Evolutionary conservation across 805 yeast genomes (phyloP), one percentile per base, ranked within the genome.

Genomic region (Pichia nanzhaoensis): DNA sequence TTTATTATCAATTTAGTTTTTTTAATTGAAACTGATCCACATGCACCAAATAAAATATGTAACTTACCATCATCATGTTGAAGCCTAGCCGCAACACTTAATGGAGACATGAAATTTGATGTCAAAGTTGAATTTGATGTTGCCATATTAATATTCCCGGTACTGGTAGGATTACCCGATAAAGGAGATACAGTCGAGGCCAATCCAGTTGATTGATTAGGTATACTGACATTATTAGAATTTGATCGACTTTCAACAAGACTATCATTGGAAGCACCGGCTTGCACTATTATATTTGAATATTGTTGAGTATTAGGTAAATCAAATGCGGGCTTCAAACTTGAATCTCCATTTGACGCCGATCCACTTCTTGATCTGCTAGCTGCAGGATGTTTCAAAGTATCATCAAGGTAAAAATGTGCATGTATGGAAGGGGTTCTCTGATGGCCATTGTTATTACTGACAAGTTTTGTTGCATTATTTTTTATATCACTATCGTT

Each of bases 381-480:
- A 40, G 72, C 57, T 8, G 66, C 55, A 3, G 63, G 58, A 54
- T 74, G 80, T 55, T 77, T 81, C n/a, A 78, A 58, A 1, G 82
- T 70, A 46, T 84, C 90, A 49, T 80, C 84, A 9, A 78, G 80
- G 52, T 73, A 75, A 58, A 85, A 85, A 63, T 84, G 95, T 0
- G 93, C 89, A 63, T 85, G 95, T 50, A 82, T 81, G 1, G 85
- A 74, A 16, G 84, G 73, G 18, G 74, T 58, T 59, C 78, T 74
- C 53, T 75, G 75, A 55, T 76, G 83, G 12, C 37, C 36, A 24
- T 35, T 46, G 33, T 39, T 33, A 28, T 12, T 37, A 22, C 12
- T 27, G n/a, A 3, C 5, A 28, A 10, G 9, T 10, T 24, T 24
- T 13, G 28, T 30, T 13, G 3, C n/a, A 18, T 42, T 45, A 17